Base-by-base conservation (phyloP, 768 basidiomycete species). In the Imleria badia region DNA sequence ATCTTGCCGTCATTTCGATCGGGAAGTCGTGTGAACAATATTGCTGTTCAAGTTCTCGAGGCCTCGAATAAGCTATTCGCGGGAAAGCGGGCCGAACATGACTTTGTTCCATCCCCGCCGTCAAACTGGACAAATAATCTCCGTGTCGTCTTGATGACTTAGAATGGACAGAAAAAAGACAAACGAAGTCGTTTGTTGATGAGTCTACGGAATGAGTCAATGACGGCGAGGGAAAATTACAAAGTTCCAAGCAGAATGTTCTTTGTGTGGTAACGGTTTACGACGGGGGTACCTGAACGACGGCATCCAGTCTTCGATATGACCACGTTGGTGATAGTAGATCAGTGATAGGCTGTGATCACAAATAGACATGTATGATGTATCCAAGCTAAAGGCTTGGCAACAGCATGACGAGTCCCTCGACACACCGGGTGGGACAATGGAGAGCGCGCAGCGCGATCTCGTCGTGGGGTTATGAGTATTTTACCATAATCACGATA, bases 1-100 rank as follows among this genome's bases (percentile, higher is more conserved):
- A 64, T 56, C 58, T 50, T 56, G 49, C 45, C 58, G 58, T 51
- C 54, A 60, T 36, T 41, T 45, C 48, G 55, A 64, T 56, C 58
- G 50, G 44, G 49, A 42, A 55, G 8, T 7, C 58, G 53, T 45
- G 26, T 26, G 26, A 26, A 26, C 26, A 26, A 26, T 59, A 56
- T 36, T 33, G 44, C 36, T 38, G 8, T 36, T n/a, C n/a, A n/a
- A n/a, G n/a, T n/a, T 40, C 43, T 52, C 52, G 55, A 58, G 44
- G 39, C 19, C 41, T 58, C 56, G 56, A 48, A 15, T 35, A 47
- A 40, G 19, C 62, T 60, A 64, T 49, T 62, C 62, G 62, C 61
- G 62, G 61, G 61, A 62, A 49, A 49, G 38, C 17, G 6, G 19
- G 14, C 36, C 26, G 36, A 23, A 52, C 3, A 14, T 17, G 22